Evolutionary conservation across 768 basidiomycete species (phyloP).

Genomic region (Tulasnella sp.): DNA sequence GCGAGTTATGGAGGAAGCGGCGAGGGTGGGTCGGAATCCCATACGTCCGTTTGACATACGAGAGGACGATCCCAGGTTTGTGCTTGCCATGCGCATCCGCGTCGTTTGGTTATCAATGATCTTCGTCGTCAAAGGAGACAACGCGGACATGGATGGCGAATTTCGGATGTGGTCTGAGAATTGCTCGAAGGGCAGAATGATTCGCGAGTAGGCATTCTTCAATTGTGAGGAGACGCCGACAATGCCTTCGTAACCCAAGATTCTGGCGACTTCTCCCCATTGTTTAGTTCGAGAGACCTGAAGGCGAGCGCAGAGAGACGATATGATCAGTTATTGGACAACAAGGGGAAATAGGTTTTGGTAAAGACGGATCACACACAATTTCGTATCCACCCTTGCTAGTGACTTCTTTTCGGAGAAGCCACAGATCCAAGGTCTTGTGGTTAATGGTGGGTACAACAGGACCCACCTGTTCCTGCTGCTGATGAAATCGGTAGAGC

Average conservation of each 20-base stretch:
- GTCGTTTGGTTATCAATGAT: background rate
- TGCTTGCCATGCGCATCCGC: no score
- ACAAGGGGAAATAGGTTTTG: background rate
- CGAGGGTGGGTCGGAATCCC: background rate
- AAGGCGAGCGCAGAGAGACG: no score
- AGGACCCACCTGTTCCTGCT: slow-evolving; percentile 83
- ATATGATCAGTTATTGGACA: background rate
- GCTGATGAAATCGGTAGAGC: slow-evolving; percentile 90
- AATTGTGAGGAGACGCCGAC: slow-evolving; percentile 78
- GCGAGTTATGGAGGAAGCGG: background rate
- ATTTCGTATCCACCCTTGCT: slow-evolving; percentile 78
- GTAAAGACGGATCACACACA: slow-evolving; percentile 35
- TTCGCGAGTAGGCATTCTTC: slow-evolving; percentile 78
- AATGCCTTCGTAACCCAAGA: slow-evolving; percentile 71
- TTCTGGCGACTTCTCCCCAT: slow-evolving; percentile 79
- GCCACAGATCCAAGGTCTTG: slow-evolving; percentile 88
- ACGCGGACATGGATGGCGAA: slow-evolving; percentile 6
- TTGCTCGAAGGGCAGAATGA: slow-evolving; percentile 93
- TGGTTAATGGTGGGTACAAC: slow-evolving; percentile 91
- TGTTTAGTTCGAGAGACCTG: slow-evolving; percentile 76
- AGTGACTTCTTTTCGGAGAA: slow-evolving; percentile 82
- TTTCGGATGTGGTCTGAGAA: slow-evolving; percentile 62
- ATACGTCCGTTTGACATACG: no score
- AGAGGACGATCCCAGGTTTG: no score
- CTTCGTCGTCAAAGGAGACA: background rate